Evolutionary conservation across 768 basidiomycete genomes (phyloP).

Genomic region (Boletus sp.): DNA sequence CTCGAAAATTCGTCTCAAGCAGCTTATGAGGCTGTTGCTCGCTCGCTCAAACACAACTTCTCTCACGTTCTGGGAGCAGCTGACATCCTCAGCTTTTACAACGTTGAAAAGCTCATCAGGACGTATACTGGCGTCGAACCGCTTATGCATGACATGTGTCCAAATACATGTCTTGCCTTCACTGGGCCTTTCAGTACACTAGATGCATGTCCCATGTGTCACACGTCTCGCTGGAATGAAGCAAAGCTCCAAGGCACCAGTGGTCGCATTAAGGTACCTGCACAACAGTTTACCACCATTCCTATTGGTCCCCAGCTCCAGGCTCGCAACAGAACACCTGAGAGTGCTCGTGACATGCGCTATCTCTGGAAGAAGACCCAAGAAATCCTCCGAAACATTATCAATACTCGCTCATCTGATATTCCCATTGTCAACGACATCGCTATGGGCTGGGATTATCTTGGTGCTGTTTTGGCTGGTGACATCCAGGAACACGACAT

Average conservation of each 20-base stretch:
- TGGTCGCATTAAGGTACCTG: slow-evolving; percentile 22
- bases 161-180: slow-evolving; percentile 40
- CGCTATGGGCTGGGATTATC: not conserved
- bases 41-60: too few relatives aligned
- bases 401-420: not conserved
- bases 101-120: slow-evolving; percentile 3
- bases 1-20: too few relatives aligned
- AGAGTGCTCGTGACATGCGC: slow-evolving; percentile 24
- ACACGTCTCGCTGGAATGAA: slow-evolving; percentile 29
- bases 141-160: slow-evolving; percentile 41
- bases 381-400: not conserved
- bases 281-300: slow-evolving; percentile 36
- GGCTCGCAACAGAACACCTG: slow-evolving; percentile 27
- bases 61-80: too few relatives aligned
- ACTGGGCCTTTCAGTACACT: slow-evolving; percentile 36
- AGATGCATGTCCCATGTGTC: slow-evolving; percentile 33
- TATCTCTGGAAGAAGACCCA: slow-evolving; percentile 23
- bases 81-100: slow-evolving; percentile 1
- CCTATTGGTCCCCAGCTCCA: slow-evolving; percentile 45
- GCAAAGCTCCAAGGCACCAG: not conserved
- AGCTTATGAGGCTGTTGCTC: too few relatives aligned
- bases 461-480: not conserved
- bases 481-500: not conserved
- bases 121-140: slow-evolving; percentile 31
- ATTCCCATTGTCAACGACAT: not conserved